These are phyloP conservation scores for Melampsora medusae DNA, from an alignment of 1,284 basidiomycete species.

Conservation along the genomic window DNA sequence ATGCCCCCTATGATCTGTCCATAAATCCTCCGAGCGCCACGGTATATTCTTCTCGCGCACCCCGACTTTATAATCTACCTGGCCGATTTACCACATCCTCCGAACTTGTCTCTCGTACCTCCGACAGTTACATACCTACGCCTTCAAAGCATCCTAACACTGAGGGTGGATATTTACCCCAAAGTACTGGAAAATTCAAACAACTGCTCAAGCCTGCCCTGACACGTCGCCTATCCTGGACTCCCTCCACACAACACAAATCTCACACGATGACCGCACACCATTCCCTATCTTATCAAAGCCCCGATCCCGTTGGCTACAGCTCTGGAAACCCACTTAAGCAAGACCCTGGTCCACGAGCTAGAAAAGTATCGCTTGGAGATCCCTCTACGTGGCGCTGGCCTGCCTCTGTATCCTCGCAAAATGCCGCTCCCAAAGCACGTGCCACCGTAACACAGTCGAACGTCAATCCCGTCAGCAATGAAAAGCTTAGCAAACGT, in stretches of 20 bases:
- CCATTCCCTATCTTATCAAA: background rate
- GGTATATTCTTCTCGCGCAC: background rate
- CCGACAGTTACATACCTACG: background rate
- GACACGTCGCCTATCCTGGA: background rate
- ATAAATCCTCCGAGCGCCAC: background rate
- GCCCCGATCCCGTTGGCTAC: background rate
- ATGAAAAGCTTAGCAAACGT: too few species aligned
- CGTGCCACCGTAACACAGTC: background rate
- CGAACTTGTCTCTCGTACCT: background rate
- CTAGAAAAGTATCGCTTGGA: constrained; percentile 5
- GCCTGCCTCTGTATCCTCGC: background rate
- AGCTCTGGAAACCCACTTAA: background rate
- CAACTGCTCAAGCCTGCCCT: background rate
- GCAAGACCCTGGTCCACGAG: background rate
- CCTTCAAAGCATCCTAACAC: background rate
- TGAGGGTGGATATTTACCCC: background rate
- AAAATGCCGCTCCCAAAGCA: background rate
- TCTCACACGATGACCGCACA: background rate
- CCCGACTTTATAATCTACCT: background rate
- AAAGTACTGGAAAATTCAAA: background rate
- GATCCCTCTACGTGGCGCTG: constrained; percentile 21
- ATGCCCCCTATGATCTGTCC: background rate
- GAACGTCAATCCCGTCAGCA: background rate
- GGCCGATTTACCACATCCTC: background rate
- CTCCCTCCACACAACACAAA: background rate